Percentiles rank a stretch among this genome's conserved stretches.
Evolutionary conservation across 2,329 filamentous ascomycete species (phyloP).

Genomic region (Trichophyton schoenleinii): DNA sequence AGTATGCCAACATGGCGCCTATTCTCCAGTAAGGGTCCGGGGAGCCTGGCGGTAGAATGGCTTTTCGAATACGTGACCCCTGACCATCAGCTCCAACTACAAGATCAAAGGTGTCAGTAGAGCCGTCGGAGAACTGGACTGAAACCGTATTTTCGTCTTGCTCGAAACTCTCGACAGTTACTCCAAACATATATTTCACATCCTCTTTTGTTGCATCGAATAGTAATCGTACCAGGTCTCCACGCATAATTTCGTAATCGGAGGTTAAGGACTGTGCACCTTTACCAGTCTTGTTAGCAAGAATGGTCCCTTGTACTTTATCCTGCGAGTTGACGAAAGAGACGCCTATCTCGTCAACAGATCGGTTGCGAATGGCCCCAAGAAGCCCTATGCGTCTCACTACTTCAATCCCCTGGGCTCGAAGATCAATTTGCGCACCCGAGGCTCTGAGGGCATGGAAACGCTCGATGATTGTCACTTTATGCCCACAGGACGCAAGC

Average conservation of each 20-base stretch:
- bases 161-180: constrained; percentile 28
- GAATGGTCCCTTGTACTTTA: constrained; percentile 20
- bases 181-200: constrained; percentile 29
- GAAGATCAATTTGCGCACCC: constrained; percentile 26
- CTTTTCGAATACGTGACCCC: constrained; percentile 37
- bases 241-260: constrained; percentile 29
- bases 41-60: constrained; percentile 23
- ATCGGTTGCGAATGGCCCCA: constrained; percentile 18
- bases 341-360: constrained; percentile 20
- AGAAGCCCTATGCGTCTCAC: constrained; percentile 27
- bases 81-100: constrained; percentile 46
- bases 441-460: constrained; percentile 21
- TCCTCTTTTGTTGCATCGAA: constrained; percentile 28
- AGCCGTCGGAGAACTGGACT: constrained; percentile 35
- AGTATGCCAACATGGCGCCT: constrained; percentile 20
- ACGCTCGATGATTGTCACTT: constrained; percentile 27
- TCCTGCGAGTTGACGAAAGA: constrained; percentile 19
- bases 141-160: constrained; percentile 23
- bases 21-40: constrained; percentile 12
- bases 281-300: constrained; percentile 18
- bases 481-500: constrained; percentile 22
- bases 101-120: constrained; percentile 36
- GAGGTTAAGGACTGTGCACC: constrained; percentile 25
- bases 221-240: constrained; percentile 23
- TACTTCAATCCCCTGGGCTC: constrained; percentile 23